Conservation (phyloP, 768 basidiomycete species). For the Xerocomus spinulosus region DNA sequence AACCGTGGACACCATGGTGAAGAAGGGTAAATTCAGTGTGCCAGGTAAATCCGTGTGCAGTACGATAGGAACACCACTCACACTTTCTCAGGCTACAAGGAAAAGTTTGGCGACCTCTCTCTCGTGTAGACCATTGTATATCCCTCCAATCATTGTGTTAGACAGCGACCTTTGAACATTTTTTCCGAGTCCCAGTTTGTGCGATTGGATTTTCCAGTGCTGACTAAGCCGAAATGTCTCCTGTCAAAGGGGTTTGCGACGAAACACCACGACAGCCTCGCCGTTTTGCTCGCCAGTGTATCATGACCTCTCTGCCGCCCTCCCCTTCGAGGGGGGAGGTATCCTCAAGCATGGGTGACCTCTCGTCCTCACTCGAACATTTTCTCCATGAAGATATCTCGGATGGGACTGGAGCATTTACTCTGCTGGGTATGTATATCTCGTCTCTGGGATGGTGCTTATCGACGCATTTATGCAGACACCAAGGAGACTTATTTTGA, state of each 20-base stretch:
- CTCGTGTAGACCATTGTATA: slow-evolving; percentile 60
- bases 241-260: background rate
- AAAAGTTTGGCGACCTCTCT: slow-evolving; percentile 94
- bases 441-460: background rate
- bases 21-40: slow-evolving; percentile 98
- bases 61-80: background rate
- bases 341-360: slow-evolving; percentile 44
- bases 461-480: slow-evolving; percentile 44
- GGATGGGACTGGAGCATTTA: slow-evolving; percentile 79
- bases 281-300: slow-evolving; percentile 22
- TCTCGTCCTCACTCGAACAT: slow-evolving; percentile 67
- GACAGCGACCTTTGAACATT: too few relatives aligned
- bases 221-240: background rate
- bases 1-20: slow-evolving; percentile 90
- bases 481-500: slow-evolving; percentile 95
- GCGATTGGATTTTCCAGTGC: too few relatives aligned
- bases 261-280: slow-evolving; percentile 1
- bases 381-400: slow-evolving; percentile 70
- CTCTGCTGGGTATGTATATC: slow-evolving; percentile 63
- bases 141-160: slow-evolving; percentile 12
- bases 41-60: slow-evolving; percentile 54
- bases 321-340: slow-evolving; percentile 35
- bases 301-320: slow-evolving; percentile 36
- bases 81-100: slow-evolving; percentile 66
- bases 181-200: too few relatives aligned